These are phyloP conservation scores for Clohesyomyces aquaticus DNA, from an alignment of 495 filamentous ascomycete genomes.

Conservation along the genomic window DNA sequence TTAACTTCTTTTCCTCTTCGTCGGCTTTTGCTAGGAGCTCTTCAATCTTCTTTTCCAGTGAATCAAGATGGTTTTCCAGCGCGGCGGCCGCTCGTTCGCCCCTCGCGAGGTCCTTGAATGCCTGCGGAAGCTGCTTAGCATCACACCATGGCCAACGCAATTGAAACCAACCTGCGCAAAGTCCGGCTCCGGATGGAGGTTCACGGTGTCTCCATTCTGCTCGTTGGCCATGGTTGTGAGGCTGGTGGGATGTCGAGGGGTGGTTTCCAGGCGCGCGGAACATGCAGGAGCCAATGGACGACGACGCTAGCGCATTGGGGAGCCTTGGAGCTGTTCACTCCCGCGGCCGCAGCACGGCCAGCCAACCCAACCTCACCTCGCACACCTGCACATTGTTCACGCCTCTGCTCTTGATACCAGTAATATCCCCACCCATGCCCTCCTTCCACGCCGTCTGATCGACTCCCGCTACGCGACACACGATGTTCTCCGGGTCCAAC, in stretches of 20 bases:
- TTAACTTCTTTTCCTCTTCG: conserved; percentile 29
- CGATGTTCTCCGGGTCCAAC: conserved; percentile 89
- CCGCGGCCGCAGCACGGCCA: conserved; percentile 21
- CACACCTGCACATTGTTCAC: not conserved
- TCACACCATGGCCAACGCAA: not conserved
- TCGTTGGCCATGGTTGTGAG: conserved; percentile 30
- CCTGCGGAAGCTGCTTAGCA: conserved; percentile 32
- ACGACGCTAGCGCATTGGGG: conserved; percentile 36
- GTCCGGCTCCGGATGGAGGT: conserved; percentile 32
- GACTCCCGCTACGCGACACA: conserved; percentile 15
- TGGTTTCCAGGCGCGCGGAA: too few relatives aligned
- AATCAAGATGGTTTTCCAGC: conserved; percentile 58
- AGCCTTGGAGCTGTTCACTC: conserved; percentile 17
- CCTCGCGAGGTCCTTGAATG: conserved; percentile 50
- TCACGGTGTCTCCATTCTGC: conserved; percentile 26
- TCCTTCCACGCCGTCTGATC: not conserved
- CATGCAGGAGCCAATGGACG: conserved; percentile 5
- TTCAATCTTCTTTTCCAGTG: conserved; percentile 62
- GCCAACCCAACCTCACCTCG: conserved; percentile 4
- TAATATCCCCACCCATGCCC: conserved; percentile 21
- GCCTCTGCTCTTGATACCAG: not conserved
- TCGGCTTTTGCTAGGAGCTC: conserved; percentile 58
- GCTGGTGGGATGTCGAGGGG: too few relatives aligned
- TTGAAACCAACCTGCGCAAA: conserved; percentile 38
- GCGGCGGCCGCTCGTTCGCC: conserved; percentile 62